phyloP scores from a whole-genome alignment of 805 yeast genomes.

The Lipomyces orientalis region DNA sequence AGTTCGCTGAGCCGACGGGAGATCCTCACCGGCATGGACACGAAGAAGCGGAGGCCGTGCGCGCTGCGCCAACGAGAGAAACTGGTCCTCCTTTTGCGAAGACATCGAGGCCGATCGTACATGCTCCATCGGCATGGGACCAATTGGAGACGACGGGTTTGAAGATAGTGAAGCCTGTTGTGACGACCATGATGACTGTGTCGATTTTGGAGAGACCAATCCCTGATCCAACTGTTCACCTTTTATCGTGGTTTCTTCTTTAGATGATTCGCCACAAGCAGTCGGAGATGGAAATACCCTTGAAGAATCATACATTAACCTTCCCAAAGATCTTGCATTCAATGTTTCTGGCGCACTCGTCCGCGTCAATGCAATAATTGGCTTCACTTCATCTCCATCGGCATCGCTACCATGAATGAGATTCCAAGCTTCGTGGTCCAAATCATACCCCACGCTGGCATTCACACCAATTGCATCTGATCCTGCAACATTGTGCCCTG shows the following conservation, averaged over 20 bases:
- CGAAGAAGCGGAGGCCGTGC: slow-evolving; percentile 20
- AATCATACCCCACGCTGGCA: not conserved
- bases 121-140: not conserved
- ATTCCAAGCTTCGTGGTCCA: not conserved
- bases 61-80: slow-evolving; percentile 24
- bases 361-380: not conserved
- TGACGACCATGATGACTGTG: not conserved
- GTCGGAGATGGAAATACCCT: not conserved
- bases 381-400: not conserved
- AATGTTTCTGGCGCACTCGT: not conserved
- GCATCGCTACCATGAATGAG: not conserved
- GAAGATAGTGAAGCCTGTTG: not conserved
- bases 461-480: not conserved
- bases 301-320: not conserved
- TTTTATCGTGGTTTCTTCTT: not conserved
- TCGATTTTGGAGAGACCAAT: not conserved
- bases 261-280: not conserved
- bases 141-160: not conserved
- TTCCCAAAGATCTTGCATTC: not conserved
- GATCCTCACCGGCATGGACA: slow-evolving; percentile 5
- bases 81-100: slow-evolving; percentile 5
- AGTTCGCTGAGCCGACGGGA: slow-evolving; percentile 7
- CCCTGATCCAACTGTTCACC: not conserved
- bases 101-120: not conserved
- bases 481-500: not conserved